A percentile compares a stretch with the other conserved stretches of the same genome.
phyloP scores from a whole-genome alignment of 495 filamentous ascomycete species.

The Annulohypoxylon maeteangense region DNA sequence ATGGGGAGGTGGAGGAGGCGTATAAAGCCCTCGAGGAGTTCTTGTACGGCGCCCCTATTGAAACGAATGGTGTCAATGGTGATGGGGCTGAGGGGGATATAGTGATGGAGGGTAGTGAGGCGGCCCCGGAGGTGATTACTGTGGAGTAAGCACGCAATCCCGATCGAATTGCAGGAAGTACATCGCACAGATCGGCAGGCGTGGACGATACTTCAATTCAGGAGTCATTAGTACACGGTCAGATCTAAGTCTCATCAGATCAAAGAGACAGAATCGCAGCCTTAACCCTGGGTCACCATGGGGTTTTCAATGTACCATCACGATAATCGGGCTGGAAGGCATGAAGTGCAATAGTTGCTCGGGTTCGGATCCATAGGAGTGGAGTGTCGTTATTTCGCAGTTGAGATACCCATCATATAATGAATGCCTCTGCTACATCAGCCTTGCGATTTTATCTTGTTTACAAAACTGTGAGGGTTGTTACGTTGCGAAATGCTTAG shows the following conservation, averaged over 20 bases:
- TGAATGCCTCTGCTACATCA: background rate
- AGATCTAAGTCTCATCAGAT: background rate
- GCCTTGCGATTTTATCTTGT: background rate
- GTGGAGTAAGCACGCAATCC: background rate
- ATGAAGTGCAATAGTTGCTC: background rate
- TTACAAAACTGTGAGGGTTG: background rate
- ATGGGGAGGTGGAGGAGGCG: slow-evolving; percentile 76
- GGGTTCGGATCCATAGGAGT: slow-evolving; percentile 1
- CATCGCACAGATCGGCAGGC: too few relatives aligned
- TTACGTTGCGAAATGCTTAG: background rate
- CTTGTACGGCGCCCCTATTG: slow-evolving; percentile 13
- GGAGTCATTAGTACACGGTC: background rate
- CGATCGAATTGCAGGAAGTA: background rate
- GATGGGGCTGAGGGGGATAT: slow-evolving; percentile 23
- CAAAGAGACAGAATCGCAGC: too few relatives aligned
- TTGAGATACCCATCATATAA: slow-evolving; percentile 10
- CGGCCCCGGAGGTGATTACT: too few relatives aligned
- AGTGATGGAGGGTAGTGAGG: slow-evolving; percentile 34
- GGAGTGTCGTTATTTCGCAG: background rate
- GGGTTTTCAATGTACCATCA: background rate
- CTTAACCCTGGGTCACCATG: too few relatives aligned
- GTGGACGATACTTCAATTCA: background rate
- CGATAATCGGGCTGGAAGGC: background rate
- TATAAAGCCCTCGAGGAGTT: slow-evolving; percentile 48
- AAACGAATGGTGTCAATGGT: slow-evolving; percentile 27